Percentiles rank a stretch among this genome's conserved stretches.
Conservation (phyloP, 2,329 filamentous ascomycete genomes). For the Gnomoniopsis smithogilvyi region DNA sequence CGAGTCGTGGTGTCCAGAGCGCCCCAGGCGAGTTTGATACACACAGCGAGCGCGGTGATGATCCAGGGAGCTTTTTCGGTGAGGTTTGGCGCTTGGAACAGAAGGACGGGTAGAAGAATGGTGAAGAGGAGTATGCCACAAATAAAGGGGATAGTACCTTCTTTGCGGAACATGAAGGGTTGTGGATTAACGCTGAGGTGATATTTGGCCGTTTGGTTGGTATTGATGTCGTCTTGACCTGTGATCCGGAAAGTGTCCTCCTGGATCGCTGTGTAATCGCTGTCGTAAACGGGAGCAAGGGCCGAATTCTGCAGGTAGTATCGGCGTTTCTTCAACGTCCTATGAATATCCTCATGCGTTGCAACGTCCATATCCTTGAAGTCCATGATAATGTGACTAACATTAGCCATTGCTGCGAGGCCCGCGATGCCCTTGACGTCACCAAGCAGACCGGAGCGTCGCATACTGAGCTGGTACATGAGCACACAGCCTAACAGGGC, state of each 20-base stretch:
- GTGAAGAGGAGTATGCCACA: conserved; percentile 54
- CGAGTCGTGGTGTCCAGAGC: conserved; percentile 67
- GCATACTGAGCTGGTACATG: conserved; percentile 57
- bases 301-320: conserved; percentile 71
- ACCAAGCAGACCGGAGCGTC: conserved; percentile 63
- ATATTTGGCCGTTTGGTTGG: conserved; percentile 32
- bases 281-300: conserved; percentile 60
- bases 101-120: conserved; percentile 55
- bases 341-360: conserved; percentile 64
- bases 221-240: background rate
- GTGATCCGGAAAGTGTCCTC: background rate
- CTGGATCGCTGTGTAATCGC: conserved; percentile 25
- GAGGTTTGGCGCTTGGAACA: conserved; percentile 54
- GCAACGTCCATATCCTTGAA: conserved; percentile 70
- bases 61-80: conserved; percentile 63
- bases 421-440: conserved; percentile 73
- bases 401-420: conserved; percentile 71
- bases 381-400: conserved; percentile 50
- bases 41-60: conserved; percentile 62
- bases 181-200: conserved; percentile 60
- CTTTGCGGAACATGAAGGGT: conserved; percentile 63
- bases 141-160: conserved; percentile 60
- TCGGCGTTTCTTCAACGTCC: conserved; percentile 61
- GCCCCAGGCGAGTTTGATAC: conserved; percentile 66
- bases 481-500: conserved; percentile 56